A percentile compares a stretch with the other conserved stretches of the same genome.
Conservation (phyloP, 140 eudicot species). For the Anethum foeniculum region DNA sequence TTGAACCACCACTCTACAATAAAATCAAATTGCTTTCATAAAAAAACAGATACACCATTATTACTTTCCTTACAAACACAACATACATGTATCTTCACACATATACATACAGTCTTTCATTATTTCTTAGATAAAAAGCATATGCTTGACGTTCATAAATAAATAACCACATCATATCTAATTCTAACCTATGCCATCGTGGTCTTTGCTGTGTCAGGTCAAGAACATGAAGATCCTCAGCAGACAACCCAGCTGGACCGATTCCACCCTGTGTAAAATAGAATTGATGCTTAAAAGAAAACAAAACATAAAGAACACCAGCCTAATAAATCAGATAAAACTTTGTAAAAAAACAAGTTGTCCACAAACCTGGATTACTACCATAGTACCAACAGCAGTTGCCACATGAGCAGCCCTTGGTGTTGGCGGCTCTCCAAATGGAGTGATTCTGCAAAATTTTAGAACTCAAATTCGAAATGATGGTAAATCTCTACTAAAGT, state of each 20-base stretch:
- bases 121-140: not conserved
- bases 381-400: conserved; percentile 98
- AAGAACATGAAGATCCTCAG: conserved; percentile 98
- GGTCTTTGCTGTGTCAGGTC: conserved; percentile 92
- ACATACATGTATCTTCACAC: not conserved
- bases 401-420: conserved; percentile 99
- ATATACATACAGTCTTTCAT: not conserved
- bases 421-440: conserved; percentile 96
- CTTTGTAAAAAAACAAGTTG: conserved; percentile 4
- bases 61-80: not conserved
- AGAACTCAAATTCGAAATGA: not conserved
- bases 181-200: conserved; percentile 90
- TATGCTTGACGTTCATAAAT: conserved; percentile 15
- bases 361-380: conserved; percentile 77
- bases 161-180: conserved; percentile 12
- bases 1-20: conserved; percentile 84
- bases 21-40: conserved; percentile 11
- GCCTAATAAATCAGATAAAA: not conserved
- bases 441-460: conserved; percentile 60
- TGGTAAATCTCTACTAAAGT: conserved; percentile 10
- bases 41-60: not conserved
- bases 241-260: conserved; percentile 99
- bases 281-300: conserved; percentile 5
- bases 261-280: conserved; percentile 69
- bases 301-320: not conserved